A percentile compares a stretch with the other conserved stretches of the same genome.
phyloP scores from a whole-genome alignment of 2,329 filamentous ascomycete genomes.

The Leptoxyphium fumago region DNA sequence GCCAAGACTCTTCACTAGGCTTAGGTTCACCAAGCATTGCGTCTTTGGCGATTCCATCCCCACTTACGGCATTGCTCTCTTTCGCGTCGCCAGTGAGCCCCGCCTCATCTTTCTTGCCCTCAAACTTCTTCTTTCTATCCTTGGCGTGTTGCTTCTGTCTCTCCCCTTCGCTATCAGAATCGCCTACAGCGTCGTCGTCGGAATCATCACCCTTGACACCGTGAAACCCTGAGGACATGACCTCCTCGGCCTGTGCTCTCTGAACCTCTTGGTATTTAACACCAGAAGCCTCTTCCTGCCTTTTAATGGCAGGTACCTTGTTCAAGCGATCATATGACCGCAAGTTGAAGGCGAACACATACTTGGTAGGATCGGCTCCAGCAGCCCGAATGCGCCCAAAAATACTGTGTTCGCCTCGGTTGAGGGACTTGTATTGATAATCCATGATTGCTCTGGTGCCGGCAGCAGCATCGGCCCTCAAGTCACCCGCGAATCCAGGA shows the following conservation, averaged over 20 bases:
- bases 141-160: conserved; percentile 25
- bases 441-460: conserved; percentile 95
- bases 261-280: conserved; percentile 78
- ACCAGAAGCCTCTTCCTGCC: conserved; percentile 66
- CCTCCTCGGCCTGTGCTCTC: conserved; percentile 72
- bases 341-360: conserved; percentile 91
- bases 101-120: conserved; percentile 25
- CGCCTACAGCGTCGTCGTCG: conserved; percentile 16
- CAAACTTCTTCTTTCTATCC: conserved; percentile 32
- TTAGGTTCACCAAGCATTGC: conserved; percentile 60
- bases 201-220: conserved; percentile 30
- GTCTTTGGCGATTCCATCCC: conserved; percentile 57
- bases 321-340: conserved; percentile 87
- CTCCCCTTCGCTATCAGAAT: conserved; percentile 18
- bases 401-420: conserved; percentile 81
- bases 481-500: conserved; percentile 84
- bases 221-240: conserved; percentile 64
- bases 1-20: conserved; percentile 59
- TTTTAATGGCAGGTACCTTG: conserved; percentile 56
- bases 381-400: conserved; percentile 60
- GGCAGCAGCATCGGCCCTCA: conserved; percentile 66
- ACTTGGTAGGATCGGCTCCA: conserved; percentile 61
- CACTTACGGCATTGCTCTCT: conserved; percentile 32
- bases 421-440: conserved; percentile 94
- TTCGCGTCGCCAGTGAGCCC: conserved; percentile 17